Evolutionary conservation across 2,329 filamentous ascomycete species (phyloP), one percentile per base, ranked within the genome.

Genomic region (Nothopassalora personata): DNA sequence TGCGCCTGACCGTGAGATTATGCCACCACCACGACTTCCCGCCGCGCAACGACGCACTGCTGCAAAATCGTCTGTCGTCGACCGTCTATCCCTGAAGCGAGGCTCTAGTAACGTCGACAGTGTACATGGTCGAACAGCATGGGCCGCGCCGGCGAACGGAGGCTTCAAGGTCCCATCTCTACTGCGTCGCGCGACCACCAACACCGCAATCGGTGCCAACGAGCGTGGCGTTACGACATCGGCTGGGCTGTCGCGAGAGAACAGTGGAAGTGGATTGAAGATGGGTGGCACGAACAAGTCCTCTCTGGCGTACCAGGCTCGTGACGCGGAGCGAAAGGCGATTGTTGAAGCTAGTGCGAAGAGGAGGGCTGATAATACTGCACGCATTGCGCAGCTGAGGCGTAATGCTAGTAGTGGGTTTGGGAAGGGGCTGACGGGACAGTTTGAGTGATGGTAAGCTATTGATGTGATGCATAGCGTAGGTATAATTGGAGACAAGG

Each of bases 131-230:
- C 66, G 66, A 9, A 67, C 66, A n/a, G 70, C 71, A 18, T 72
- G 71, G 71, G 67, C 81, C 1, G 73, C 77, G 2, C 70, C 74
- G 5, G 67, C 74, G 2, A 66, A 73, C 59, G 63, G 70, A 10
- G 76, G 77, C 0, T 89, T 90, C 81, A 86, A 84, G 66, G 83
- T 89, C 1, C 89, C 90, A 0, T 81, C 83, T 0, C 79, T 94
- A 19, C 80, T 94, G 18, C 83, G 89, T 28, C 83, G 88, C 31
- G 88, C 89, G 4, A 93, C 89, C 0, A 87, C 86, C 28, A 76
- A 73, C 58, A 65, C 36, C 3, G 66, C 67, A 31, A 67, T 67
- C 6, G 62, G 46, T n/a, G 60, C 64, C 18, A 72, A 69, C 50
- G 68, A 71, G 64, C 58, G 72, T 63, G 68, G 74, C 23, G 74